Conservation (phyloP, 805 yeast species). For the Komagataella pseudopastoris region DNA sequence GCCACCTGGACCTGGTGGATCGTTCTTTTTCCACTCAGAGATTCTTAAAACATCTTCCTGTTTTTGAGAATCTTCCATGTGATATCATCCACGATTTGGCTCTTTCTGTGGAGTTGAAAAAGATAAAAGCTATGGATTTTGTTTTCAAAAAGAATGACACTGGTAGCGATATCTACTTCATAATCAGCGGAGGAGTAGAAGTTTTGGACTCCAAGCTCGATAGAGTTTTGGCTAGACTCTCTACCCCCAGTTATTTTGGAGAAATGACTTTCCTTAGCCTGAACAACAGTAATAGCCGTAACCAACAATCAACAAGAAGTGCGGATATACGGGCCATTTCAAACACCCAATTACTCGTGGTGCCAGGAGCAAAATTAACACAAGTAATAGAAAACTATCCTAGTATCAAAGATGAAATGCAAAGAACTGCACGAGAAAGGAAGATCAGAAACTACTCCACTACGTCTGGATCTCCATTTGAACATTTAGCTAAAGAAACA, state of each 20-base stretch:
- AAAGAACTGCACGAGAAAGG: constrained; percentile 44
- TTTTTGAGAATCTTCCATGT: constrained; percentile 44
- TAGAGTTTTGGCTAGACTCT: constrained; percentile 42
- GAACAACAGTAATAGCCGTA: constrained; percentile 12
- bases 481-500: background rate
- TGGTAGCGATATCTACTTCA: constrained; percentile 54
- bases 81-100: constrained; percentile 53
- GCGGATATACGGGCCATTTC: constrained; percentile 55
- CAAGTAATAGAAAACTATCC: constrained; percentile 47
- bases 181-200: constrained; percentile 60
- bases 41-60: constrained; percentile 41
- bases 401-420: constrained; percentile 42
- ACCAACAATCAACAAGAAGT: constrained; percentile 24
- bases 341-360: constrained; percentile 44
- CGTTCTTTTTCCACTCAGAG: constrained; percentile 30
- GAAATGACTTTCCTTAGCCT: constrained; percentile 55
- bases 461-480: background rate
- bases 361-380: constrained; percentile 40
- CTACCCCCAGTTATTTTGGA: constrained; percentile 58
- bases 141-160: constrained; percentile 45
- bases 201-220: constrained; percentile 30
- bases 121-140: constrained; percentile 41
- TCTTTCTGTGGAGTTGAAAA: constrained; percentile 42
- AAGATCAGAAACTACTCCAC: constrained; percentile 16
- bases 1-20: background rate